Conservation (phyloP, 176 grass and related monocot genomes). For the Aechmea fasciata region DNA sequence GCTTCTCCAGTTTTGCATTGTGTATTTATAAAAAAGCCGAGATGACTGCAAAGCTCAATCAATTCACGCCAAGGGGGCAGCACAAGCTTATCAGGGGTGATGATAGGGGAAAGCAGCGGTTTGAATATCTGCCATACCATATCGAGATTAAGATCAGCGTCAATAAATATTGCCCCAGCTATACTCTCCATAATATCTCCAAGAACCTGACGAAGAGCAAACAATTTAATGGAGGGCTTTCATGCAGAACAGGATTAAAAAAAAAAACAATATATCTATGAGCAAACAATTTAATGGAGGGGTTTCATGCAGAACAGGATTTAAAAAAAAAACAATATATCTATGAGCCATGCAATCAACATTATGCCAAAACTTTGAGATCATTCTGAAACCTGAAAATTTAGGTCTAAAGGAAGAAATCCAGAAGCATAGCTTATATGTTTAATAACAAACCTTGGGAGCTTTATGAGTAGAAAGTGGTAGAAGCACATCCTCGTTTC, state of each 20-base stretch:
- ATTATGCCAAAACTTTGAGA: not conserved
- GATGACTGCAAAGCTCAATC: conserved; percentile 7
- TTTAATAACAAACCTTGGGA: conserved; percentile 6
- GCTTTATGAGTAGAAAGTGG: not conserved
- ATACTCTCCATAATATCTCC: conserved; percentile 9
- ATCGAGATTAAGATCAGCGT: conserved; percentile 1
- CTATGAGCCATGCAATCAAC: not conserved
- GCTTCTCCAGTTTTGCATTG: not conserved
- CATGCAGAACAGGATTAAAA: not conserved
- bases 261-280: not conserved
- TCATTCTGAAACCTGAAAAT: not conserved
- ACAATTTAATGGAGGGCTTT: not conserved
- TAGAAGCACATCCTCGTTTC: not conserved
- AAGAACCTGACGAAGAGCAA: not conserved
- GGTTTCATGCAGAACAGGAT: not conserved
- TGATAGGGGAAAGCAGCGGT: conserved; percentile 2
- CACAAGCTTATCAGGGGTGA: not conserved
- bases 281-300: not conserved
- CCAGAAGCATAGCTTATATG: not conserved
- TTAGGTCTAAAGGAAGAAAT: not conserved
- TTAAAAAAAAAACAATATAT: not conserved
- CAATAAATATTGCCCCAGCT: not conserved
- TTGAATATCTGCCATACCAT: not conserved
- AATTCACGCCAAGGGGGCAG: not conserved
- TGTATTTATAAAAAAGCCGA: conserved; percentile 4